Evolutionary conservation across 495 filamentous ascomycete species (phyloP), one percentile per base, ranked within the genome.

Genomic region (Recurvomyces mirabilis): DNA sequence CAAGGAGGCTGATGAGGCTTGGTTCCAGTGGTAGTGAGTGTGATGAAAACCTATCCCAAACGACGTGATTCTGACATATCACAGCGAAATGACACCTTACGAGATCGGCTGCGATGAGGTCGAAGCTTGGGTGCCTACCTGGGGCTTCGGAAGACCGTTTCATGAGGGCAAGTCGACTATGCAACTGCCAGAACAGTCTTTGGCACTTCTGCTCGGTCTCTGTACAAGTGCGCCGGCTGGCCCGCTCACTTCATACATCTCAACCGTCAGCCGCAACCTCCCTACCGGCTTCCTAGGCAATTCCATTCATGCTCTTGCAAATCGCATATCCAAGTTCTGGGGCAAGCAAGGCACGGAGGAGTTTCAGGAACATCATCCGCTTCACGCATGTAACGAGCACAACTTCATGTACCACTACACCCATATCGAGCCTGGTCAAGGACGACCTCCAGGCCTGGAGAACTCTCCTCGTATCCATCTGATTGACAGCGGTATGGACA

Each of bases 81-180:
- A 32, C 14, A 43, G 52, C 43, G 57, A 60, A 21, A 49, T 56
- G 45, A 56, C 53, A 1, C 58, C 58, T 1, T 60, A 54, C 37
- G 55, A 60, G 41, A 35, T 60, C 20, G 58, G 58, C n/a, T 58
- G 58, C 43, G 58, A 60, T 29, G 58, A 60, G 36, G 49, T 58
- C 10, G 23, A 54, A 37, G 52, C 58, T 2, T 60, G 52, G 53
- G 50, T 53, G 7, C 58, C 58, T 5, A 60, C 58, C 12, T 60
- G 58, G 55, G 58, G 45, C 3, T 60, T 60, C 42, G 58, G 58
- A 21, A 32, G 58, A 2, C 49, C 43, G 14, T 60, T 52, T 42
- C 39, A 51, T n/a, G 35, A 52, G 14, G 58, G 58, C 13, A 54
- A 47, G 34, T 60, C 58, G 5, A 46, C 43, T 5, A 41, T 44